Conservation (phyloP, 257 asterid species). For the Solanum corneliomulleri region DNA sequence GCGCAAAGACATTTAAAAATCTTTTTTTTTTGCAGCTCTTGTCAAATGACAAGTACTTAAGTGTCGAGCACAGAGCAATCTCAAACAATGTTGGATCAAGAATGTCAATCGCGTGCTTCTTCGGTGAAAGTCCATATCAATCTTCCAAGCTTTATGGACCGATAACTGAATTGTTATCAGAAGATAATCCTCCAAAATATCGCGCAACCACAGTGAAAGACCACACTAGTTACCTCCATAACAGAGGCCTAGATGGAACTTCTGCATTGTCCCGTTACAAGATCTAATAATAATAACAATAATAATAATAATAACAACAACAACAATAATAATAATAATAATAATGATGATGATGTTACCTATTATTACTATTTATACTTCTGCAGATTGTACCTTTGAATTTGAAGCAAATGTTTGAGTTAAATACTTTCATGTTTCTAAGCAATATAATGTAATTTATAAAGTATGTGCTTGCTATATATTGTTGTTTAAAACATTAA, state of each 20-base stretch:
- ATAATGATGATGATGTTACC: no score
- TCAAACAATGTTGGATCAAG: slow-evolving; percentile 44
- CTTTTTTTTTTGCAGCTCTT: slow-evolving; percentile 23
- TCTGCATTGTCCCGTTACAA: slow-evolving; percentile 29
- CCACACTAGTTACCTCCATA: slow-evolving; percentile 15
- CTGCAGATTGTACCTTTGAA: no score
- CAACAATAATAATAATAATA: no score
- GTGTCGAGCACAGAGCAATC: slow-evolving; percentile 43
- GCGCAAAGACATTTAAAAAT: no score
- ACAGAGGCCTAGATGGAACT: slow-evolving; percentile 32
- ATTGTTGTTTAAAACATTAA: no score
- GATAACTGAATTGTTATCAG: slow-evolving; percentile 34
- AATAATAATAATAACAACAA: no score
- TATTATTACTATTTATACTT: no score
- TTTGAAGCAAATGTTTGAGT: no score
- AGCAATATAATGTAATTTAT: no score
- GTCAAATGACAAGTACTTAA: slow-evolving; percentile 52
- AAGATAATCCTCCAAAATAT: slow-evolving; percentile 34
- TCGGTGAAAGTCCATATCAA: slow-evolving; percentile 20
- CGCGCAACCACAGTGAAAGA: slow-evolving; percentile 34
- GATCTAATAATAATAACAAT: not conserved
- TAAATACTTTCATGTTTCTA: no score
- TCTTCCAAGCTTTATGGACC: slow-evolving; percentile 38
- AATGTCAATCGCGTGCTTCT: slow-evolving; percentile 51
- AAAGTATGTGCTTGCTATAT: no score